These are phyloP conservation scores for Didymella pomorum DNA, from an alignment of 2,329 filamentous ascomycete genomes.

Conservation along the genomic window DNA sequence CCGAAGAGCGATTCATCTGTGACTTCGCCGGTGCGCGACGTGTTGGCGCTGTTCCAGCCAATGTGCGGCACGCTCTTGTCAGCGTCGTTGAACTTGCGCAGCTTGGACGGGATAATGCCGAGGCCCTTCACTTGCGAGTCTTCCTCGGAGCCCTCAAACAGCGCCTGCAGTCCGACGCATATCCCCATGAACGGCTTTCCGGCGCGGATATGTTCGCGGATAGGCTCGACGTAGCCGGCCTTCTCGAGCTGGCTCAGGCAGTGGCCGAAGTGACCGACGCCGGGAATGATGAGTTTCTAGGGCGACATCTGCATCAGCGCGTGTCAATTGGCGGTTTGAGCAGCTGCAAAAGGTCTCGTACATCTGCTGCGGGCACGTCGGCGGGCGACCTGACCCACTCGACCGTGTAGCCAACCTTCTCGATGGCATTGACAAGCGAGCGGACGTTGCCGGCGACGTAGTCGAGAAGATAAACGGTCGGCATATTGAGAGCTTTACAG, in stretches of 20 bases:
- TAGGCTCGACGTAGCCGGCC: slow-evolving; percentile 83
- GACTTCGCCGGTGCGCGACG: slow-evolving; percentile 55
- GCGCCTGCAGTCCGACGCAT: slow-evolving; percentile 90
- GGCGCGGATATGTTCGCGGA: slow-evolving; percentile 80
- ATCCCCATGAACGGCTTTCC: slow-evolving; percentile 99
- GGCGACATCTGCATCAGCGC: slow-evolving; percentile 43
- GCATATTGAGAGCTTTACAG: slow-evolving; percentile 61
- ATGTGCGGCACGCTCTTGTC: slow-evolving; percentile 97
- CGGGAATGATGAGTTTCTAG: slow-evolving; percentile 91
- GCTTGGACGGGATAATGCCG: slow-evolving; percentile 72
- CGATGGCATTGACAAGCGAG: slow-evolving; percentile 95
- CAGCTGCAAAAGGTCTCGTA: slow-evolving; percentile 51
- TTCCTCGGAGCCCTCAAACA: slow-evolving; percentile 88
- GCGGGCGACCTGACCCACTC: slow-evolving; percentile 89
- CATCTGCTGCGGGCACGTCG: slow-evolving; percentile 85
- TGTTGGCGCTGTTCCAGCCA: slow-evolving; percentile 93
- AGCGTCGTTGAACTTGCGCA: slow-evolving; percentile 78
- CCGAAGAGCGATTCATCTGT: slow-evolving; percentile 73
- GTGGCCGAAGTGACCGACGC: slow-evolving; percentile 97
- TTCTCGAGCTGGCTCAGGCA: slow-evolving; percentile 84
- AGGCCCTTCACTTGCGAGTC: slow-evolving; percentile 75
- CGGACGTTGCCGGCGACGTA: slow-evolving; percentile 97
- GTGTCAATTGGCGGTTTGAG: slow-evolving; percentile 38
- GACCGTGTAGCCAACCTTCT: slow-evolving; percentile 91
- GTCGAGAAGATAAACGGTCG: slow-evolving; percentile 80